Conservation (phyloP, 2,329 filamentous ascomycete genomes). For the Thielaviopsis populi region DNA sequence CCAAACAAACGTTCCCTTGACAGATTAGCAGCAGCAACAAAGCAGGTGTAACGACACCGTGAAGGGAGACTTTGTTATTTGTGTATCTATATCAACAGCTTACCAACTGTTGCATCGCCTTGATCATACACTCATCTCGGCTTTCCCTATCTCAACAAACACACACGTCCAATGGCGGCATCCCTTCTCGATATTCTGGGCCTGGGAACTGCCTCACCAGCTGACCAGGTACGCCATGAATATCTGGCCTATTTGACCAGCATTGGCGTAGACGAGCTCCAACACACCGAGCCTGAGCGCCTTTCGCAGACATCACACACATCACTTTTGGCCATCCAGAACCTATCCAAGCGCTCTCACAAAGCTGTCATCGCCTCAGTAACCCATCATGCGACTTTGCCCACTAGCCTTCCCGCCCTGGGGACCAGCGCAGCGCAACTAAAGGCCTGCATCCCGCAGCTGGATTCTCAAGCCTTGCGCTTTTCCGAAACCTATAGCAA, state of each 20-base stretch:
- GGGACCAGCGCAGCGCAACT: constrained; percentile 51
- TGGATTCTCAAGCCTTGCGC: constrained; percentile 61
- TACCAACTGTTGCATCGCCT: background rate
- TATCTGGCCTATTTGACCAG: constrained; percentile 70
- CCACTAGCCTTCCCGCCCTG: constrained; percentile 55
- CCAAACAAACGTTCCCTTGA: too few relatives aligned
- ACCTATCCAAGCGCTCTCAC: constrained; percentile 78
- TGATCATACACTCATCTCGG: background rate
- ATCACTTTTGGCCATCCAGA: constrained; percentile 67
- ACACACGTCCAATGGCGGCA: constrained; percentile 24
- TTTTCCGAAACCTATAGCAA: constrained; percentile 70
- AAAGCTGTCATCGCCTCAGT: constrained; percentile 70
- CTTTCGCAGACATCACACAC: constrained; percentile 72
- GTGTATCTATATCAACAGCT: background rate
- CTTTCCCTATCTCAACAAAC: background rate
- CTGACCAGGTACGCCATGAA: constrained; percentile 38
- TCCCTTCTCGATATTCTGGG: constrained; percentile 25
- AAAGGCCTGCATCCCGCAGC: constrained; percentile 54
- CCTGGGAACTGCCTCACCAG: constrained; percentile 24
- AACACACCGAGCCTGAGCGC: constrained; percentile 59
- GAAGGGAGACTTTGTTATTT: too few relatives aligned
- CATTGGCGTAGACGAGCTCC: constrained; percentile 58
- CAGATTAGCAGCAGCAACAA: too few relatives aligned
- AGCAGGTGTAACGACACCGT: too few relatives aligned
- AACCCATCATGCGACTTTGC: constrained; percentile 58